Conservation (phyloP, 2,329 filamentous ascomycete species). For the Zasmidium citrigriseum region DNA sequence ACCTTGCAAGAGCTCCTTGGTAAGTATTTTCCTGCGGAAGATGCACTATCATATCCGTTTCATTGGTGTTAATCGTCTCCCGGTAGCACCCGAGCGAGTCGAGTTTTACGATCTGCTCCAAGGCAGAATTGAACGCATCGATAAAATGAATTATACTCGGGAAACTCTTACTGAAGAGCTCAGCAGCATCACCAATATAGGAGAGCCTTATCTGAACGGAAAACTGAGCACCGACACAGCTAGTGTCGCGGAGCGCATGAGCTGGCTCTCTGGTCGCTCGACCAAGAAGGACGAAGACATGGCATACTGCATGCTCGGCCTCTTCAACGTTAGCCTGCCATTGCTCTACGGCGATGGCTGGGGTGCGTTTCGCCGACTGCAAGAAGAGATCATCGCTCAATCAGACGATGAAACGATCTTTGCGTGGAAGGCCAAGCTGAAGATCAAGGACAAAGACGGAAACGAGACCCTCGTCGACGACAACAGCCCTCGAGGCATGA, state of each 20-base stretch:
- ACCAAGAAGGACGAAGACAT: conserved; percentile 30
- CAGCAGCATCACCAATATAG: neutral
- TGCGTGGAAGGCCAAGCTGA: neutral
- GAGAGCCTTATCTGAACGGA: neutral
- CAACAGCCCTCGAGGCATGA: neutral
- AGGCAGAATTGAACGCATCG: neutral
- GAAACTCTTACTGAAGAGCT: neutral
- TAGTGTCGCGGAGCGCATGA: conserved; percentile 18
- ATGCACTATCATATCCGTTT: no score
- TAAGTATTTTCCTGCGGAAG: no score
- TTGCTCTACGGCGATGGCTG: conserved; percentile 35
- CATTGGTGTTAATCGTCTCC: no score
- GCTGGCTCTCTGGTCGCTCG: conserved; percentile 16
- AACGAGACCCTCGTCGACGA: no score
- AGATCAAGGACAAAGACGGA: neutral
- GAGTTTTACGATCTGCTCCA: neutral
- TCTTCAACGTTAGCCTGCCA: conserved; percentile 32
- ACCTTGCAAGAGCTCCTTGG: conserved; percentile 1
- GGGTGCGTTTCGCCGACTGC: conserved; percentile 6
- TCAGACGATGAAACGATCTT: neutral
- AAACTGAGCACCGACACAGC: neutral
- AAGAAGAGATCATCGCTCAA: neutral
- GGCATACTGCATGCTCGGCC: conserved; percentile 32
- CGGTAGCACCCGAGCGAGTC: neutral
- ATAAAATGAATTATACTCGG: neutral